phyloP scores from a whole-genome alignment of 495 filamentous ascomycete species.

The Penicillium angulare region DNA sequence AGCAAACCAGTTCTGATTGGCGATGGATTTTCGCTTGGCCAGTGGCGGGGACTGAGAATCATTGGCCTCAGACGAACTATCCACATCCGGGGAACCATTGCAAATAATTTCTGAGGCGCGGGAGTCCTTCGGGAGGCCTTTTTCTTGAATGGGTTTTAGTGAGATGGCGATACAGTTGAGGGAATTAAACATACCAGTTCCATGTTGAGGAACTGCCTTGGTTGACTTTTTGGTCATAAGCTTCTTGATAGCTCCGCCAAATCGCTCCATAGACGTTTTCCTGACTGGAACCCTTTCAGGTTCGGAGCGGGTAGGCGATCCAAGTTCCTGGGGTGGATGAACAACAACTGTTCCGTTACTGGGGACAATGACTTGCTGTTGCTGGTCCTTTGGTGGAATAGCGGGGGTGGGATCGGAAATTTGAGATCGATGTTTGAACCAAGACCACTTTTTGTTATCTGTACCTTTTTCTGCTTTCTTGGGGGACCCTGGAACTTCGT shows the following conservation, averaged over 20 bases:
- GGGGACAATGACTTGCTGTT: conserved; percentile 20
- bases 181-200: conserved; percentile 22
- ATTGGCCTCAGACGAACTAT: conserved; percentile 17
- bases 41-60: conserved; percentile 3
- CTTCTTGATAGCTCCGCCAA: conserved; percentile 29
- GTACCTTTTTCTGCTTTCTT: conserved; percentile 22
- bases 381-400: conserved; percentile 14
- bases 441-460: conserved; percentile 58
- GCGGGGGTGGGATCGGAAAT: conserved; percentile 26
- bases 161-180: not conserved
- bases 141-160: conserved; percentile 5
- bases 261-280: conserved; percentile 27
- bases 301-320: not conserved
- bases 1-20: conserved; percentile 74
- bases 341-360: conserved; percentile 28
- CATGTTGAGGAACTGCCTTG: conserved; percentile 14
- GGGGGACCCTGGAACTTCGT: conserved; percentile 29
- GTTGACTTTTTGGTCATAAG: conserved; percentile 33
- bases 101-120: conserved; percentile 10
- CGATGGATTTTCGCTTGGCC: conserved; percentile 18
- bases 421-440: conserved; percentile 62
- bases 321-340: conserved; percentile 11
- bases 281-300: conserved; percentile 6
- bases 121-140: conserved; percentile 7
- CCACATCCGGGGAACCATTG: conserved; percentile 13